phyloP scores from a whole-genome alignment of 345 rosid genomes.

The Hirschfeldia incana region DNA sequence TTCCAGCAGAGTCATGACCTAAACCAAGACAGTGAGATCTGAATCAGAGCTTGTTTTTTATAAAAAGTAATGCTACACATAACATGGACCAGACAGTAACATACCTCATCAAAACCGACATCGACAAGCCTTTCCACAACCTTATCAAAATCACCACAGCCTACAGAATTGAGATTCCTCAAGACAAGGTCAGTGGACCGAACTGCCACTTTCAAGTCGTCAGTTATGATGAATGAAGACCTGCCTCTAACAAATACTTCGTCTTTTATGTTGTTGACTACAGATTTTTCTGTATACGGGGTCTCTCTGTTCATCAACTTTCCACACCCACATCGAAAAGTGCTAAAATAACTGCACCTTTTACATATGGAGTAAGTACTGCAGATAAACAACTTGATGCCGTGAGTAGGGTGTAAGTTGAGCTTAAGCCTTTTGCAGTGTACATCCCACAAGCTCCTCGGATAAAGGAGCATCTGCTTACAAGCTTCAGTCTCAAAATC shows the following conservation, averaged over 20 bases:
- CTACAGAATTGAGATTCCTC: background rate
- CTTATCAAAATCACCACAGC: constrained; percentile 18
- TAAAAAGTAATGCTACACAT: background rate
- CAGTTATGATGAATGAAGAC: constrained; percentile 16
- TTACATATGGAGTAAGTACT: background rate
- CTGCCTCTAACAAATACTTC: constrained; percentile 24
- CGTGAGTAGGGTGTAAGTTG: background rate
- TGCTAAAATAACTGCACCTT: background rate
- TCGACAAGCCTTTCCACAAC: background rate
- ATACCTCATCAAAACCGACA: constrained; percentile 22
- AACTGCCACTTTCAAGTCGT: constrained; percentile 24
- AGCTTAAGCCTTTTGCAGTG: background rate
- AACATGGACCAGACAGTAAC: background rate
- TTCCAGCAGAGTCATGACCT: constrained; percentile 7
- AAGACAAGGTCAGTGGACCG: constrained; percentile 10
- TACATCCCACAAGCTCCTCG: background rate
- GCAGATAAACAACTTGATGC: background rate
- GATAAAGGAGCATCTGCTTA: background rate
- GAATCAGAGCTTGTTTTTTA: background rate
- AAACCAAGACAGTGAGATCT: background rate
- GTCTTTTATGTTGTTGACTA: background rate
- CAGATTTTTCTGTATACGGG: background rate
- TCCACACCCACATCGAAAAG: background rate
- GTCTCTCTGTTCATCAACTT: background rate
- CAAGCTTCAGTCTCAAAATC: background rate